Percentiles rank a stretch among this genome's conserved stretches.
These are phyloP conservation scores for Cymbopogon flexuosus DNA, from an alignment of 202 grass and related monocot species.

Conservation along the genomic window DNA sequence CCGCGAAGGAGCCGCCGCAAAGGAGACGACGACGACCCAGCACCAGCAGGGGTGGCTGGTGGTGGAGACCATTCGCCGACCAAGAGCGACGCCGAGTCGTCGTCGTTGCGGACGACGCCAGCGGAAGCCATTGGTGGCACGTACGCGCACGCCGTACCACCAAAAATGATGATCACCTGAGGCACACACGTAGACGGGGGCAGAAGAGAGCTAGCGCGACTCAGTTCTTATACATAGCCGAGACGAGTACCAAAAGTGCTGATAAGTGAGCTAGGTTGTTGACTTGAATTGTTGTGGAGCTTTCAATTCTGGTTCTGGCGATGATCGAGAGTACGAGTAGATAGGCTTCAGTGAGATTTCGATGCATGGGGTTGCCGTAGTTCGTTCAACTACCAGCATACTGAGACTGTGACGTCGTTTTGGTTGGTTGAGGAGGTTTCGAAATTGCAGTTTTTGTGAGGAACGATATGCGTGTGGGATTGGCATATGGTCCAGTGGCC, in stretches of 20 bases:
- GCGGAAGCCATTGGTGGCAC: neutral
- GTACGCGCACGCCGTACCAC: too few relatives aligned
- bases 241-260: neutral
- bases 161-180: too few relatives aligned
- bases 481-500: conserved; percentile 14
- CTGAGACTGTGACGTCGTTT: neutral
- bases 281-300: neutral
- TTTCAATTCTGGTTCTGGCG: conserved; percentile 4
- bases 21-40: neutral
- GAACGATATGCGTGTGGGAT: conserved; percentile 29
- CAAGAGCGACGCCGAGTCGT: conserved; percentile 1
- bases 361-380: neutral
- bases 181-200: neutral
- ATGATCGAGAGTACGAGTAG: conserved; percentile 2
- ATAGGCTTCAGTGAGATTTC: conserved; percentile 30
- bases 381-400: conserved; percentile 39
- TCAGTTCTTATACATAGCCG: neutral
- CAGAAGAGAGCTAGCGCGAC: neutral
- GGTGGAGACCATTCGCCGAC: neutral
- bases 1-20: neutral
- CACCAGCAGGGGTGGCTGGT: neutral
- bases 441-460: conserved; percentile 16
- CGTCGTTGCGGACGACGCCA: neutral
- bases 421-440: conserved; percentile 30
- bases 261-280: neutral